Conservation (phyloP, 192 early-diverging fungal genomes). For the Phlyctochytrium planicorne region DNA sequence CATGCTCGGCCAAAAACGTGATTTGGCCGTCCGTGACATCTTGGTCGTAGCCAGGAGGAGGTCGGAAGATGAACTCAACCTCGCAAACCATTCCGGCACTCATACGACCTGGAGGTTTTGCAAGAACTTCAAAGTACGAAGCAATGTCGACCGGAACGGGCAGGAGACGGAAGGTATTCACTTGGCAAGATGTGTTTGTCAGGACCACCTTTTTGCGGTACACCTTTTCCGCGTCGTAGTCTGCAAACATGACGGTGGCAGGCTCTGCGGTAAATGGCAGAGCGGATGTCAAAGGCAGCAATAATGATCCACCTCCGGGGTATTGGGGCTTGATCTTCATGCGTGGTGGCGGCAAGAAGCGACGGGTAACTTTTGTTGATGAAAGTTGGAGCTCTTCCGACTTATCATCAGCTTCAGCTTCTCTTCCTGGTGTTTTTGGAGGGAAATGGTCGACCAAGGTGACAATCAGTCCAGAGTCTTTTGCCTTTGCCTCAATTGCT, state of each 20-base stretch:
- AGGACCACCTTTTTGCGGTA: conserved; percentile 26
- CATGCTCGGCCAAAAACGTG: conserved; percentile 27
- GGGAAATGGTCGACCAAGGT: not conserved
- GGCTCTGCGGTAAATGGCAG: conserved; percentile 26
- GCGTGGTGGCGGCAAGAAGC: conserved; percentile 11
- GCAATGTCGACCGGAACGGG: conserved; percentile 30
- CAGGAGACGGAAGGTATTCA: conserved; percentile 29
- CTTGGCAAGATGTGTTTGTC: conserved; percentile 34
- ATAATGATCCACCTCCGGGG: not conserved
- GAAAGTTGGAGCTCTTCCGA: not conserved
- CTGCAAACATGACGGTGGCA: conserved; percentile 19
- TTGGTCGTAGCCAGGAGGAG: conserved; percentile 27
- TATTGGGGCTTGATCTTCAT: not conserved
- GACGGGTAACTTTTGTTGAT: not conserved
- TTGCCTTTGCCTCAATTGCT: too few species aligned
- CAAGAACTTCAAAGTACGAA: conserved; percentile 23
- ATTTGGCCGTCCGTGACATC: conserved; percentile 26
- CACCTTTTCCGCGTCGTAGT: conserved; percentile 26
- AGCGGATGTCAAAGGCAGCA: not conserved
- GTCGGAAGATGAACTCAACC: conserved; percentile 24
- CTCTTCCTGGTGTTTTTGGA: not conserved
- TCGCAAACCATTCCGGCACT: conserved; percentile 36
- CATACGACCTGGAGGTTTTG: conserved; percentile 25
- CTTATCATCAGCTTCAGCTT: not conserved
- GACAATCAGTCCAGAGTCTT: too few species aligned